phyloP scores from a whole-genome alignment of 2,329 filamentous ascomycete genomes.

The Epicoccum sorghinum region DNA sequence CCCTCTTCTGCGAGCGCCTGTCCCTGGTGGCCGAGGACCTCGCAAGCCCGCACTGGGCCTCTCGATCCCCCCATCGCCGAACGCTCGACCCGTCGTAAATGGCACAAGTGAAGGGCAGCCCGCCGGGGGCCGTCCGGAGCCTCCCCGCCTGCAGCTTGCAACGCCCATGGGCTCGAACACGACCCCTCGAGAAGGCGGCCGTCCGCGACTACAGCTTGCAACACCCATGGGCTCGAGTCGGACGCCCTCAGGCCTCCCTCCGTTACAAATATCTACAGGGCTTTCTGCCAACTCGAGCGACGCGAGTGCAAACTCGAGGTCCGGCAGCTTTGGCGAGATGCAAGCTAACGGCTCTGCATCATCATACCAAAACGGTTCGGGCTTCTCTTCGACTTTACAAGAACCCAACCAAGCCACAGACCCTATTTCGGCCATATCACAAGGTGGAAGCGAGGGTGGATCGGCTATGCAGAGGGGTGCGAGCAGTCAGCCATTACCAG shows the following conservation, averaged over 20 bases:
- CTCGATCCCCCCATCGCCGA: slow-evolving; percentile 87
- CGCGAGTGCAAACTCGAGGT: slow-evolving; percentile 79
- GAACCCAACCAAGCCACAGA: slow-evolving; percentile 70
- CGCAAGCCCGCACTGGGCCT: slow-evolving; percentile 81
- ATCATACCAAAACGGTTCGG: slow-evolving; percentile 76
- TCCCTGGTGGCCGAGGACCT: slow-evolving; percentile 69
- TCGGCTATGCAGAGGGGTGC: slow-evolving; percentile 77
- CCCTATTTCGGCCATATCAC: slow-evolving; percentile 86
- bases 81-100: slow-evolving; percentile 76
- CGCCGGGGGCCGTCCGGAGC: slow-evolving; percentile 58
- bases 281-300: slow-evolving; percentile 78
- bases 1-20: slow-evolving; percentile 81
- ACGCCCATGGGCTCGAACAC: slow-evolving; percentile 85
- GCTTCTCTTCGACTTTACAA: slow-evolving; percentile 72
- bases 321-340: slow-evolving; percentile 83
- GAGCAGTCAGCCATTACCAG: slow-evolving; percentile 76
- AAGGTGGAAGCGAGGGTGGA: slow-evolving; percentile 73
- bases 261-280: slow-evolving; percentile 60
- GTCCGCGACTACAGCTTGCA: slow-evolving; percentile 82
- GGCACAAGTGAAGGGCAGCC: slow-evolving; percentile 52
- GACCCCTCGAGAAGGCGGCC: slow-evolving; percentile 71
- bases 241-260: slow-evolving; percentile 67
- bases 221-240: slow-evolving; percentile 85
- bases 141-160: slow-evolving; percentile 81
- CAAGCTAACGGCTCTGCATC: slow-evolving; percentile 85